Evolutionary conservation across 2,329 filamentous ascomycete species (phyloP).

Genomic region (Claviceps arundinis): DNA sequence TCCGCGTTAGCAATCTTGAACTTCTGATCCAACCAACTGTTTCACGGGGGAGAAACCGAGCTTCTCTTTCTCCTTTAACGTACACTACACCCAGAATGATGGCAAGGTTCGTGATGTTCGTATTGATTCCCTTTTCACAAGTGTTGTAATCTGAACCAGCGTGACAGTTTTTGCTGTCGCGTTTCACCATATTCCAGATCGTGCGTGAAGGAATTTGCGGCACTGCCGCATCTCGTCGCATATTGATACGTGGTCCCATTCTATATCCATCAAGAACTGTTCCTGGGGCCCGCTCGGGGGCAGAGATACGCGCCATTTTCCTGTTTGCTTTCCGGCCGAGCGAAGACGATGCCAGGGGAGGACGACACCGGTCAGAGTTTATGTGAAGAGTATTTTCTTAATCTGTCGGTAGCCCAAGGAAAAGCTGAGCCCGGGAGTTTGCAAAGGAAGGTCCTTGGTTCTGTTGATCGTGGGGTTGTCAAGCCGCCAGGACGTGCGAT

Average conservation of each 20-base stretch:
- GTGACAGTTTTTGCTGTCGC: constrained; percentile 3
- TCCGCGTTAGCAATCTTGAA: not conserved
- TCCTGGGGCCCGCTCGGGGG: constrained; percentile 4
- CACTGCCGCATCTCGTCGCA: constrained; percentile 8
- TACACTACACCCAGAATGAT: constrained; percentile 60
- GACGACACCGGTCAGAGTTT: not conserved
- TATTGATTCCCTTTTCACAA: constrained; percentile 47
- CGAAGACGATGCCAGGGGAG: not conserved
- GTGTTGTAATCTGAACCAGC: constrained; percentile 18
- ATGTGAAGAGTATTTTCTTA: not conserved
- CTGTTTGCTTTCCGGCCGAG: constrained; percentile 6
- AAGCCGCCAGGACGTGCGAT: not conserved
- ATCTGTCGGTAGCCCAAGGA: constrained; percentile 3
- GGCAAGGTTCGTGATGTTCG: constrained; percentile 45
- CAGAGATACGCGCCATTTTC: constrained; percentile 3
- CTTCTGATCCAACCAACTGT: not conserved
- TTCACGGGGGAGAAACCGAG: not conserved
- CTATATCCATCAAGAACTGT: constrained; percentile 9
- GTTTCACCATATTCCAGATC: constrained; percentile 7
- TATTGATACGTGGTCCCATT: constrained; percentile 16
- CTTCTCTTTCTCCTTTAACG: constrained; percentile 22
- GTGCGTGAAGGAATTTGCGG: not conserved
- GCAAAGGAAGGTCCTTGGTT: not conserved
- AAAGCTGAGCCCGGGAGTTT: not conserved
- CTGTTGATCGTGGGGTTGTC: not conserved